These are phyloP conservation scores for Lipomyces chichibuensis DNA, from an alignment of 805 yeast species.

Conservation along the genomic window DNA sequence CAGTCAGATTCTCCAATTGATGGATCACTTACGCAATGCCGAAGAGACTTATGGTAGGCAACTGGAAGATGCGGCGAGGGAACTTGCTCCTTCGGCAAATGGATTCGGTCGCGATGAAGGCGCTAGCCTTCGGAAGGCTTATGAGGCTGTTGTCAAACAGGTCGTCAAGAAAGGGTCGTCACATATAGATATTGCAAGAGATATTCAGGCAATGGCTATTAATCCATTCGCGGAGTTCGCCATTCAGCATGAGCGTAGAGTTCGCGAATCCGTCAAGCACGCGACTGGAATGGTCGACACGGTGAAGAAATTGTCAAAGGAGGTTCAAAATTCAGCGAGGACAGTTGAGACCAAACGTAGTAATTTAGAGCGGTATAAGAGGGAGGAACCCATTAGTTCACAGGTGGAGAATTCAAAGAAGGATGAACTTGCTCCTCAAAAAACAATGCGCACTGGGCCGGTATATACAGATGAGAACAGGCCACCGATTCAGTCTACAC, in stretches of 20 bases:
- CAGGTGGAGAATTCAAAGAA: neutral
- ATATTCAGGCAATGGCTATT: constrained; percentile 62
- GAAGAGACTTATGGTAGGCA: constrained; percentile 68
- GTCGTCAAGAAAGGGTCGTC: constrained; percentile 58
- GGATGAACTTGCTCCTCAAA: neutral
- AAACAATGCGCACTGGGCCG: neutral
- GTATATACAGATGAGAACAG: neutral
- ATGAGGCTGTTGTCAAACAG: constrained; percentile 57
- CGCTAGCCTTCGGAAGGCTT: constrained; percentile 65
- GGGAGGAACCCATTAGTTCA: neutral
- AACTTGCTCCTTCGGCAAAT: constrained; percentile 46
- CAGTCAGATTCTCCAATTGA: constrained; percentile 65
- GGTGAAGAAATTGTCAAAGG: constrained; percentile 56
- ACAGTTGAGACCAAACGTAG: neutral
- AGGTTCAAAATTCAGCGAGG: constrained; percentile 41
- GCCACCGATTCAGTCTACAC: neutral
- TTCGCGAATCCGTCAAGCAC: constrained; percentile 61
- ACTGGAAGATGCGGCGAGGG: constrained; percentile 49
- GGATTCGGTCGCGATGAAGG: constrained; percentile 63
- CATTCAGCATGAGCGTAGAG: constrained; percentile 66
- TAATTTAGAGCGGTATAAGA: neutral
- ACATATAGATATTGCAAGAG: constrained; percentile 65
- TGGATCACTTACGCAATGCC: constrained; percentile 70
- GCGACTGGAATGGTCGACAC: constrained; percentile 55
- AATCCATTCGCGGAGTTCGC: constrained; percentile 78